Conservation (phyloP, 495 filamentous ascomycete species). For the Annulohypoxylon nitens region DNA sequence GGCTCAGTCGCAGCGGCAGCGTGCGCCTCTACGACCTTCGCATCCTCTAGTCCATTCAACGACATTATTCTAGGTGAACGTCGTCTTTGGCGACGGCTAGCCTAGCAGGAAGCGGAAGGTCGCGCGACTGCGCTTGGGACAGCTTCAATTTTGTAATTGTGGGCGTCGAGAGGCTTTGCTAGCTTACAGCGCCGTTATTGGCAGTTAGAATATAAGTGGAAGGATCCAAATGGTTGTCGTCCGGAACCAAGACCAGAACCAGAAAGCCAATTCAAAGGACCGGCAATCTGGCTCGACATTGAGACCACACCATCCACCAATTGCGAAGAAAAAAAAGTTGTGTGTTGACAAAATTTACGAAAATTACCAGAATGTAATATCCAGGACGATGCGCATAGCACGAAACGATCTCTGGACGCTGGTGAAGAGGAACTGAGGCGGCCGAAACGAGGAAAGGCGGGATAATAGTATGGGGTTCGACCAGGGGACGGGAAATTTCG, state of each 20-base stretch:
- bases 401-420: constrained; percentile 18
- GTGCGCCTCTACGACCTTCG: constrained; percentile 84
- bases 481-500: constrained; percentile 47
- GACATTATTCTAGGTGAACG: constrained; percentile 74
- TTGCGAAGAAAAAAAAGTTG: constrained; percentile 6
- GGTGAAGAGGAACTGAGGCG: constrained; percentile 39
- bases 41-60: constrained; percentile 94
- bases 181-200: constrained; percentile 26
- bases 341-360: constrained; percentile 5
- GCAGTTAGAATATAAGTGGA: constrained; percentile 29
- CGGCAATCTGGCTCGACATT: constrained; percentile 49
- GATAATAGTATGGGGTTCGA: constrained; percentile 41
- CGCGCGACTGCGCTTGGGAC: constrained; percentile 11
- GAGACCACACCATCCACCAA: constrained; percentile 43
- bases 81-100: constrained; percentile 32
- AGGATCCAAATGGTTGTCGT: constrained; percentile 31
- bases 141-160: constrained; percentile 11
- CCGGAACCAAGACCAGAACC: constrained; percentile 46
- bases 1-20: constrained; percentile 82
- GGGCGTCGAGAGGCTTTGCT: constrained; percentile 12
- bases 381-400: constrained; percentile 24
- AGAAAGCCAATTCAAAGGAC: constrained; percentile 50
- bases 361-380: constrained; percentile 12
- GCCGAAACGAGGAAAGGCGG: constrained; percentile 48
- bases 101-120: constrained; percentile 14